Percentiles rank a stretch among this genome's conserved stretches.
Evolutionary conservation across 352 stramenopile species (phyloP).

Genomic region (Thalassiosira livingstoniorum): DNA sequence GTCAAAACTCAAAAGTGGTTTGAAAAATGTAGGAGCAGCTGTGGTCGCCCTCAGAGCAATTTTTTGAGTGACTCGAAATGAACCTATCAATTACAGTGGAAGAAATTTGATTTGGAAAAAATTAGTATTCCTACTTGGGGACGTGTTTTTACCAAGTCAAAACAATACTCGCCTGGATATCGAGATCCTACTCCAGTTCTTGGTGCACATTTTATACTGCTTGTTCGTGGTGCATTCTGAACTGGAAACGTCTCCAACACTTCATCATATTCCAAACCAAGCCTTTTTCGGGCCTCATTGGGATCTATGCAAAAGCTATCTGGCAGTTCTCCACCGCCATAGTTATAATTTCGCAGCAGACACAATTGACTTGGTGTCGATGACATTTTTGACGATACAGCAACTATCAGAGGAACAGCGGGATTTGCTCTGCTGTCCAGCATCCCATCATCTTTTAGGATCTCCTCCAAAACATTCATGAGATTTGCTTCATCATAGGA

Average conservation of each 20-base stretch:
- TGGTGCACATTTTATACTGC: constrained; percentile 43
- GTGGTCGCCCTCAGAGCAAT: constrained; percentile 84
- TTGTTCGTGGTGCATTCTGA: constrained; percentile 22
- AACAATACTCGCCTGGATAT: constrained; percentile 61
- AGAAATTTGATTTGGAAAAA: not conserved
- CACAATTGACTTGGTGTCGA: constrained; percentile 78
- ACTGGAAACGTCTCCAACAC: constrained; percentile 37
- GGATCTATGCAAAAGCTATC: constrained; percentile 81
- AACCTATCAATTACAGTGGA: constrained; percentile 41
- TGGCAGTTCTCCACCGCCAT: constrained; percentile 72
- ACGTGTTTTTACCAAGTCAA: too few species aligned
- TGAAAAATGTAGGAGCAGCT: constrained; percentile 87
- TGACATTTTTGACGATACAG: constrained; percentile 81
- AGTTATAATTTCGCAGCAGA: constrained; percentile 86
- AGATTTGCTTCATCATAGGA: constrained; percentile 83
- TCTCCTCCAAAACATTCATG: constrained; percentile 78
- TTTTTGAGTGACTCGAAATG: constrained; percentile 80
- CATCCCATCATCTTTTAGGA: constrained; percentile 82
- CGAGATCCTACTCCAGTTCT: constrained; percentile 64
- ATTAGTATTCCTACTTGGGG: not conserved
- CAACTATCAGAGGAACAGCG: constrained; percentile 73
- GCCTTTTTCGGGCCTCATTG: constrained; percentile 62
- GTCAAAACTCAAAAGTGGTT: constrained; percentile 81
- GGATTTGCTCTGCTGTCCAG: constrained; percentile 78
- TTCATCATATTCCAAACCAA: constrained; percentile 65